These are phyloP conservation scores for Zasmidium citrigriseum DNA, from an alignment of 2,329 filamentous ascomycete species.

Conservation along the genomic window DNA sequence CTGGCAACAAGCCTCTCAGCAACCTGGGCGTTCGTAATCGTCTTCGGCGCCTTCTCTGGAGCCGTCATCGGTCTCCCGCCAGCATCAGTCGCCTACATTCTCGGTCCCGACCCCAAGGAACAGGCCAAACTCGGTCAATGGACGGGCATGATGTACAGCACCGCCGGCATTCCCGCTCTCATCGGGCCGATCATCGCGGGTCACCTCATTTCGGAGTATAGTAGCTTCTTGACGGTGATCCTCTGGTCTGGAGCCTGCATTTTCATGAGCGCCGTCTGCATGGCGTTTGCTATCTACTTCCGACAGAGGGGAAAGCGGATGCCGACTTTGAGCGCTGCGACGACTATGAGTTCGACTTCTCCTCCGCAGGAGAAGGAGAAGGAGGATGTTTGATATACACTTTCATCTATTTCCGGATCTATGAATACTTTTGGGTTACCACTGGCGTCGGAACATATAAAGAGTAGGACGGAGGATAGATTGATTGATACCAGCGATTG, in stretches of 20 bases:
- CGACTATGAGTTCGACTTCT: not conserved
- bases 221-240: constrained; percentile 48
- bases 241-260: constrained; percentile 49
- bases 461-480: not conserved
- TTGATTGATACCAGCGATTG: not conserved
- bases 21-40: constrained; percentile 50
- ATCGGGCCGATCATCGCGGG: constrained; percentile 51
- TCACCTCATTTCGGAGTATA: constrained; percentile 44
- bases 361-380: not conserved
- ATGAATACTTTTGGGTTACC: no score
- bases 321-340: not conserved
- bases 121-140: constrained; percentile 51
- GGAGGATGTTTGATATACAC: not conserved
- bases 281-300: constrained; percentile 34
- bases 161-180: constrained; percentile 47
- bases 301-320: constrained; percentile 8
- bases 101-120: constrained; percentile 34
- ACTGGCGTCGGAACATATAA: not conserved
- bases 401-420: not conserved
- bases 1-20: constrained; percentile 38
- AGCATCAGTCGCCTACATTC: constrained; percentile 50
- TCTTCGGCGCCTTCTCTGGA: constrained; percentile 52
- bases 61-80: constrained; percentile 54
- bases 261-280: constrained; percentile 43
- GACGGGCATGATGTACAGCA: constrained; percentile 56